Evolutionary conservation across 2,329 filamentous ascomycete genomes (phyloP), one percentile per base, ranked within the genome.

Genomic region (Xylariaceae sp.): DNA sequence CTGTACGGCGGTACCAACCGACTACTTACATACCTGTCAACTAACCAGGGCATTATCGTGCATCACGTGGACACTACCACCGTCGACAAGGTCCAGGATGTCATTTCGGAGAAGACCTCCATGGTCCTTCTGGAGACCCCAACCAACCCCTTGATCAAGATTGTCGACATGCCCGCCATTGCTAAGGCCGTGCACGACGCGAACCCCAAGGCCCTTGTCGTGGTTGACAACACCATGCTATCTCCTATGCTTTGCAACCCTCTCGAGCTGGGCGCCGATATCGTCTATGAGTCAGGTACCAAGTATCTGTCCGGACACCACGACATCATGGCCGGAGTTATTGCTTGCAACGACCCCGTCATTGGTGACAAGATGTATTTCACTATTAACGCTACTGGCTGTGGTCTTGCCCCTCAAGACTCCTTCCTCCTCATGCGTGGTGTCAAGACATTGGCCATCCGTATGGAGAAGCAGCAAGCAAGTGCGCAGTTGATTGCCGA

Each of bases 151-250:
- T 79, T 99, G 53, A 97, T 99, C 81, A 99, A 99, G 78, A 92
- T 99, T 67, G 92, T 95, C 69, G 94, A 99, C 73, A 89, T 99
- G 61, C 82, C 88, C 3, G 81, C 85, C 18, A 95, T 99, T 67
- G 86, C 94, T 11, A 80, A 82, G 45, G 78, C 88, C 17, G 84
- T 89, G 0, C 94, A 97, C 73, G 85, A 87, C 44, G 84, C 83
- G 53, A 96, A 94, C 74, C 79, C 88, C 6, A 84, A 84, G 63
- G 89, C 90, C 30, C 79, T 97, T 47, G 92, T 99, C 13, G 86
- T 92, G 1, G 94, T 97, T 30, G 94, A 99, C 76, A 99, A 99
- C 79, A 99, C 94, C 59, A 99, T 99, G 94, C 87, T 99, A 66
- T 97, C 92, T 1, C 94, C 94, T 9, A 88, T 97, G 79, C 86